A percentile compares a stretch with the other conserved stretches of the same genome.
phyloP scores from a whole-genome alignment of 2,329 filamentous ascomycete species.

The Fusarium domesticum region DNA sequence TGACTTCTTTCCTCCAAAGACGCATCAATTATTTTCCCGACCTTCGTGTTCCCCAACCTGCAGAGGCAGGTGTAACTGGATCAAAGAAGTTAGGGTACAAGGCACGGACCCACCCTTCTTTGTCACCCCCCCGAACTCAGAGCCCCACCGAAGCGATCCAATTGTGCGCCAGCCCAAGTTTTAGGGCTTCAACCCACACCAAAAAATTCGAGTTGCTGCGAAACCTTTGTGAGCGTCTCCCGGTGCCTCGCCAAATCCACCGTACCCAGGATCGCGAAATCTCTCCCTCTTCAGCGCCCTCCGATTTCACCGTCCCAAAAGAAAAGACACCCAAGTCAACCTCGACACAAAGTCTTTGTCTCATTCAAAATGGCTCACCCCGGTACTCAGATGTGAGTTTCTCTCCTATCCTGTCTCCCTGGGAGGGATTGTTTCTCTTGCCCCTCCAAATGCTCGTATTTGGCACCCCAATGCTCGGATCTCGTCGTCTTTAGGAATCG shows the following conservation, averaged over 20 bases:
- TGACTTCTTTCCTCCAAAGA: neutral
- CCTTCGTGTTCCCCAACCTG: too few species aligned
- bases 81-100: too few species aligned
- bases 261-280: constrained; percentile 29
- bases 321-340: constrained; percentile 22
- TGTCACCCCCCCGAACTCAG: too few species aligned
- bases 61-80: too few species aligned
- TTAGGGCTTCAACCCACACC: constrained; percentile 37
- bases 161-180: constrained; percentile 13
- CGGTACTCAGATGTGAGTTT: constrained; percentile 61
- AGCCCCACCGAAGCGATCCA: too few species aligned
- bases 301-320: constrained; percentile 36
- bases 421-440: constrained; percentile 1
- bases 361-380: constrained; percentile 57
- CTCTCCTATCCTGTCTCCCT: constrained; percentile 3
- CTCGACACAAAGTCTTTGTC: constrained; percentile 26
- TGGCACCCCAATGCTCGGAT: too few species aligned
- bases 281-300: constrained; percentile 30
- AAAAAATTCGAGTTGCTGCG: constrained; percentile 26
- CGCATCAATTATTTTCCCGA: neutral
- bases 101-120: too few species aligned
- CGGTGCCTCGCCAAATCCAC: constrained; percentile 28
- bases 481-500: too few species aligned
- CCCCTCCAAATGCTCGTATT: constrained; percentile 18
- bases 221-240: constrained; percentile 16